Base-by-base conservation (phyloP, 768 basidiomycete genomes). In the Suillus discolor region DNA sequence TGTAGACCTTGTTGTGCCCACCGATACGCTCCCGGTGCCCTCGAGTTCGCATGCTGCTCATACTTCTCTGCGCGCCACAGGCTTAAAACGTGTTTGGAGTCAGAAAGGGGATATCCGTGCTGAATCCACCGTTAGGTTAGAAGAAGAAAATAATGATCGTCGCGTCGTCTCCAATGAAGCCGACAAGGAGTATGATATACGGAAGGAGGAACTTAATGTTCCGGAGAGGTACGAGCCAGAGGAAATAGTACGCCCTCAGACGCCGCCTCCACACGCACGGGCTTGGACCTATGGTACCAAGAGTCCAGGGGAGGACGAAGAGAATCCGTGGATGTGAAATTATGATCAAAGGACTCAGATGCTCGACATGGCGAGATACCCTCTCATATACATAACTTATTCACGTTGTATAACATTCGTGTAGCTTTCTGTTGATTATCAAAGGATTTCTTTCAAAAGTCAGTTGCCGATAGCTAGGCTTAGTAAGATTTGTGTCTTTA, bases 1-100 rank as follows among this genome's bases (percentile, higher is more conserved):
- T 1, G 89, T 98, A 2, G 97, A 99, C 72, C 81, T 99, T 20
- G 85, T 98, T 6, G 87, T 96, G 0, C 68, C 68, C 8, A 51
- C 61, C 16, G 70, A 76, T 9, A 49, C 54, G 18, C 39, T 71
- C 16, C 67, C 63, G 4, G 68, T 70, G 15, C 72, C 71, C 1
- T 61, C 72, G 20, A 62, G 63, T 5, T 70, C 72, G 18, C 63
- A 63, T 15, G 59, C 49, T 18, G 39, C 39, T 0, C 69, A 68
- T 62, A 18, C 61, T 28, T 74, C 71, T 6, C 68, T 72, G 13
- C 72, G 61, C 38, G 65, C 69, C 7, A 70, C 71, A 3, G 64
- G 31, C 23, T 34, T 78, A 36, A 72, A 73, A 57, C 67, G 76
- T 25, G 65, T 76, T 12, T 76, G 76, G 76, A 71, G 72, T 23